Evolutionary conservation across 139 green algal species (phyloP), one percentile per base, ranked within the genome.

Genomic region (Pseudopediastrum boryanum): DNA sequence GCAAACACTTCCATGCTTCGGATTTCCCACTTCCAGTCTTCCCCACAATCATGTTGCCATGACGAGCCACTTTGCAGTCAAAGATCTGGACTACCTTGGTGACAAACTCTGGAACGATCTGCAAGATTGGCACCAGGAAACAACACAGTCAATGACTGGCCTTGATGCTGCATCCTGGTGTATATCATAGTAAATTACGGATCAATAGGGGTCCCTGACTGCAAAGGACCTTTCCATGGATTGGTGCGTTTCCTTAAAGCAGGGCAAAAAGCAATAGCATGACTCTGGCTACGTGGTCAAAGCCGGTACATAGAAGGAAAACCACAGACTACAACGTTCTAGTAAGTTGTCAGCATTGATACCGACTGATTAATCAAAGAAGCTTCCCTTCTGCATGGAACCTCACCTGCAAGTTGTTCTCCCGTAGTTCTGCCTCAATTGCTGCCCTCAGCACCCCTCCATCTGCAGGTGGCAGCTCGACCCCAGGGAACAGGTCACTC

Each of bases 11-110:
- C 92, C 92, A 96, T 3, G 92, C 93, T 65, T 87, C 84, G 25
- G 73, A 88, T 83, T 97, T 97, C 76, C 93, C 93, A 31, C 86
- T 81, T 73, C 92, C 92, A 29, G 93, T 96, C 71, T 91, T 91
- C 43, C 92, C 93, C 35, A 97, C 93, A 54, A 97, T 92, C 93
- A 97, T 97, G 85, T 96, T 96, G 74, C 93, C 93, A 85, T 97
- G 93, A 9, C 93, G 85, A 19, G 92, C 91, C 8, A 94, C 89
- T 84, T 96, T 97, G 85, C 92, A 96, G 83, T 97, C 92, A 81
- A 94, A 96, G 43, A 97, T 90, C 88, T 97, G 90, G 33, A 95
- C 91, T 68, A 97, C 94, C 87, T 97, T 97, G 31, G 85, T 86
- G 13, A 97, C 78, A 70, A 90, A 96, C 43, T 94, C 89, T 25